These are phyloP conservation scores for Panicum hallii DNA, from an alignment of 202 grass and related monocot species.

Conservation along the genomic window DNA sequence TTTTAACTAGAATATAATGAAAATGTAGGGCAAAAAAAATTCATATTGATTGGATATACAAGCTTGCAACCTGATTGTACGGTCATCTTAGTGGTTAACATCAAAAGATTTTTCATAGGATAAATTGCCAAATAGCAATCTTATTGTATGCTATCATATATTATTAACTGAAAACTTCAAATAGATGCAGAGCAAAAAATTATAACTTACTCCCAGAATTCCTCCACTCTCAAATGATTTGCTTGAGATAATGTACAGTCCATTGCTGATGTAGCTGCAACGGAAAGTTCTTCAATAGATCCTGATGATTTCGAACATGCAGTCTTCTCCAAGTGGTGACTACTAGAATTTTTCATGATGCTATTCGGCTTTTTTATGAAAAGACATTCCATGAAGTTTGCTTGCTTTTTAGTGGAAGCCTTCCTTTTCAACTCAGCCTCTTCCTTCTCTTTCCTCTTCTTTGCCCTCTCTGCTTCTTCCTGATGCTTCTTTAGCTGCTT, in stretches of 20 bases:
- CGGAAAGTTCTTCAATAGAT: conserved; percentile 25
- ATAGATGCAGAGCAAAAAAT: background rate
- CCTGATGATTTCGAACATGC: conserved; percentile 21
- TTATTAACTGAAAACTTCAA: background rate
- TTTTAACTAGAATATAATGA: background rate
- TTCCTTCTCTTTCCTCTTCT: conserved; percentile 61
- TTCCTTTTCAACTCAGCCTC: conserved; percentile 62
- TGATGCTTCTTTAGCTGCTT: conserved; percentile 65
- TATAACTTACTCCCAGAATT: conserved; percentile 61
- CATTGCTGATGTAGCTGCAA: conserved; percentile 61
- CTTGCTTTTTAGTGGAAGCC: conserved; percentile 58
- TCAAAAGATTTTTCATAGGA: background rate
- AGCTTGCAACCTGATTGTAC: background rate
- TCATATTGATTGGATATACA: background rate
- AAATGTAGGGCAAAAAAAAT: background rate
- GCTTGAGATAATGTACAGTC: conserved; percentile 55
- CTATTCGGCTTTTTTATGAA: conserved; percentile 53
- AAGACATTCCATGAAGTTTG: conserved; percentile 67
- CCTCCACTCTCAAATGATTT: conserved; percentile 32
- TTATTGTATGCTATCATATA: background rate
- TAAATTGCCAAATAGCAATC: background rate
- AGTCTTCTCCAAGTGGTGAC: conserved; percentile 23
- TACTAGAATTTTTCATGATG: conserved; percentile 34
- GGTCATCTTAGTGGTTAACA: background rate
- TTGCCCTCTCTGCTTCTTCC: conserved; percentile 59